Percentiles rank a stretch among this genome's conserved stretches.
phyloP scores from a whole-genome alignment of 2,329 filamentous ascomycete genomes.

The Aureobasidium sp. region DNA sequence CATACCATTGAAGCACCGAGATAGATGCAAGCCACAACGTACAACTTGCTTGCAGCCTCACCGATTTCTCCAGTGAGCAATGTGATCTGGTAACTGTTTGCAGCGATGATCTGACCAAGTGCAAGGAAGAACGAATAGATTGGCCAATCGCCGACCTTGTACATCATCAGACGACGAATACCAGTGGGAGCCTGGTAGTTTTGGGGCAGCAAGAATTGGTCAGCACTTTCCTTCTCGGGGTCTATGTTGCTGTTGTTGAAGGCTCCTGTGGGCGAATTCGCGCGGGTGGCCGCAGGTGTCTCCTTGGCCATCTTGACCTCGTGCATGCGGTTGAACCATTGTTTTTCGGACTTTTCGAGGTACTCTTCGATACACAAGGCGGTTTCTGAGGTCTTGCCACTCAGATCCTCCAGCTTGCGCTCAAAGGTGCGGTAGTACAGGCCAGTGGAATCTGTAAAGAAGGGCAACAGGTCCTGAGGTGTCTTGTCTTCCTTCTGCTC shows the following conservation, averaged over 20 bases:
- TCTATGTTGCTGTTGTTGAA: conserved; percentile 37
- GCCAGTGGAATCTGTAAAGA: conserved; percentile 59
- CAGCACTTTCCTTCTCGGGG: conserved; percentile 33
- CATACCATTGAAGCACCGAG: conserved; percentile 52
- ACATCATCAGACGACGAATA: conserved; percentile 48
- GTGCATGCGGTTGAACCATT: conserved; percentile 56
- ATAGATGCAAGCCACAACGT: conserved; percentile 55
- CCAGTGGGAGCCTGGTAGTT: conserved; percentile 53
- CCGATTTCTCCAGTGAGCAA: conserved; percentile 58
- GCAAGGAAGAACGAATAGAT: conserved; percentile 56
- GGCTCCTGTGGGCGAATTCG: conserved; percentile 33
- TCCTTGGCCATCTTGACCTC: conserved; percentile 51
- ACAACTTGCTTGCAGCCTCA: conserved; percentile 52
- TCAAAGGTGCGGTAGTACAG: conserved; percentile 55
- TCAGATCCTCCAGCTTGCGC: conserved; percentile 49
- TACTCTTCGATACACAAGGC: conserved; percentile 60
- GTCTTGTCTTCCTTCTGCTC: conserved; percentile 56
- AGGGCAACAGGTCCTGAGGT: conserved; percentile 59
- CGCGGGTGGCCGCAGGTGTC: conserved; percentile 25
- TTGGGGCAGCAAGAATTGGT: conserved; percentile 50
- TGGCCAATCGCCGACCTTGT: conserved; percentile 57
- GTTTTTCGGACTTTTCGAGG: conserved; percentile 58
- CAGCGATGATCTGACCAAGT: conserved; percentile 56
- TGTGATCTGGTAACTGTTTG: conserved; percentile 62
- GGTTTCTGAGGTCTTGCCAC: conserved; percentile 50